Evolutionary conservation across 2,329 filamentous ascomycete species (phyloP), one percentile per base, ranked within the genome.

Genomic region (Cephalotrichum gorgonifer): DNA sequence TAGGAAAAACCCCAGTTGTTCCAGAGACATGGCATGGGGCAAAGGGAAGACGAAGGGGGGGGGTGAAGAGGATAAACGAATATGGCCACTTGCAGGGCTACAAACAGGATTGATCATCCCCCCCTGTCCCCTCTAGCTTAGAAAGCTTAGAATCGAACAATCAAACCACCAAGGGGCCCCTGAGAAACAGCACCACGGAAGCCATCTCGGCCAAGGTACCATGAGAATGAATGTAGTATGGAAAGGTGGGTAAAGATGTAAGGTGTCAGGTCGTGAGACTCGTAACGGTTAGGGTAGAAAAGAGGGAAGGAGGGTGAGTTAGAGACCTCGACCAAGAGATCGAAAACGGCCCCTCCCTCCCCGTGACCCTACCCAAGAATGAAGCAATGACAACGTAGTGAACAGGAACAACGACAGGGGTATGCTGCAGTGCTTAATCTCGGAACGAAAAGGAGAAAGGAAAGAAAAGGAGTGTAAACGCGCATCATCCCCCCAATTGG

Each of bases 1-100:
- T 47, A 46, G 33, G 33, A 23, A 26, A 46, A n/a, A n/a, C n/a
- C n/a, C n/a, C n/a, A n/a, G n/a, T n/a, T n/a, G n/a, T n/a, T n/a
- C n/a, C n/a, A n/a, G n/a, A n/a, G n/a, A n/a, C n/a, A n/a, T n/a
- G n/a, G n/a, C n/a, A n/a, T n/a, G n/a, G n/a, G n/a, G n/a, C n/a
- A n/a, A 66, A 8, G 68, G 66, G 1, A 54, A 53, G 3, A 61
- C 68, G 2, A 63, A n/a, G n/a, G n/a, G n/a, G n/a, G n/a, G n/a
- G n/a, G n/a, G n/a, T n/a, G n/a, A n/a, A n/a, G n/a, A n/a, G n/a
- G n/a, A n/a, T n/a, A n/a, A n/a, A n/a, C n/a, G n/a, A n/a, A n/a
- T n/a, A n/a, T n/a, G n/a, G n/a, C n/a, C n/a, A n/a, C n/a, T n/a
- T n/a, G n/a, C n/a, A n/a, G n/a, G n/a, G n/a, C n/a, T n/a, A n/a